phyloP scores from a whole-genome alignment of 352 stramenopile species.

The Elongisporangium anandrum region DNA sequence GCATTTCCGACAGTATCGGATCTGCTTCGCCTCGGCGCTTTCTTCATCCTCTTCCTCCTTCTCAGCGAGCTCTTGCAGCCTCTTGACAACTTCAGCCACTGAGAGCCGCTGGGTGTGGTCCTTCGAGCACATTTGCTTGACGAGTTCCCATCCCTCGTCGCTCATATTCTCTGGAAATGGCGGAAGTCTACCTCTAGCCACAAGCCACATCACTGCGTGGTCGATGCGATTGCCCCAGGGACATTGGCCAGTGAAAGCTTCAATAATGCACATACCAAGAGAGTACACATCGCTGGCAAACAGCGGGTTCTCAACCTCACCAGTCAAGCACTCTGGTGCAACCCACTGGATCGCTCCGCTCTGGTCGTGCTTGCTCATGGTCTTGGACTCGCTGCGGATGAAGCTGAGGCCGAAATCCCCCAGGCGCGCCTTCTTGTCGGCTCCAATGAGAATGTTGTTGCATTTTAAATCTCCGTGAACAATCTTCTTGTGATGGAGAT shows the following conservation, averaged over 20 bases:
- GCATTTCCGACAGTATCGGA: too few relatives aligned
- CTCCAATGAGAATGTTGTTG: constrained; percentile 1
- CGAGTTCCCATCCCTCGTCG: constrained; percentile 5
- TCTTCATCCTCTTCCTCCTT: too few relatives aligned
- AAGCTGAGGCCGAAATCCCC: constrained; percentile 1
- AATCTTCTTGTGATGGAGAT: background rate
- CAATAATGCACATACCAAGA: constrained; percentile 12
- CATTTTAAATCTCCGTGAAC: background rate
- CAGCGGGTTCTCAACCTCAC: background rate
- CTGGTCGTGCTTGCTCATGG: background rate
- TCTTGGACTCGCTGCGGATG: background rate
- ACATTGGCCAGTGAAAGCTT: constrained; percentile 7
- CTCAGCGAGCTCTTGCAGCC: too few relatives aligned
- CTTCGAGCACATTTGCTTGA: constrained; percentile 7
- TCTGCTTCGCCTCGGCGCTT: too few relatives aligned
- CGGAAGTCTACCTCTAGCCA: too few relatives aligned
- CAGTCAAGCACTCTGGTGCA: constrained; percentile 3
- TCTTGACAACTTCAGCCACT: constrained; percentile 2
- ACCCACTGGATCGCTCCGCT: constrained; percentile 4
- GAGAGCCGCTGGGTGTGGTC: constrained; percentile 3
- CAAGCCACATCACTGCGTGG: too few relatives aligned
- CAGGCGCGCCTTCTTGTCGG: background rate
- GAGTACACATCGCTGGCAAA: constrained; percentile 10
- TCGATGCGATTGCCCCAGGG: background rate
- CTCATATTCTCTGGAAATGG: constrained; percentile 3